A percentile compares a stretch with the other conserved stretches of the same genome.
These are phyloP conservation scores for Lonicera japonica DNA, from an alignment of 129 eudicot genomes.

Conservation along the genomic window DNA sequence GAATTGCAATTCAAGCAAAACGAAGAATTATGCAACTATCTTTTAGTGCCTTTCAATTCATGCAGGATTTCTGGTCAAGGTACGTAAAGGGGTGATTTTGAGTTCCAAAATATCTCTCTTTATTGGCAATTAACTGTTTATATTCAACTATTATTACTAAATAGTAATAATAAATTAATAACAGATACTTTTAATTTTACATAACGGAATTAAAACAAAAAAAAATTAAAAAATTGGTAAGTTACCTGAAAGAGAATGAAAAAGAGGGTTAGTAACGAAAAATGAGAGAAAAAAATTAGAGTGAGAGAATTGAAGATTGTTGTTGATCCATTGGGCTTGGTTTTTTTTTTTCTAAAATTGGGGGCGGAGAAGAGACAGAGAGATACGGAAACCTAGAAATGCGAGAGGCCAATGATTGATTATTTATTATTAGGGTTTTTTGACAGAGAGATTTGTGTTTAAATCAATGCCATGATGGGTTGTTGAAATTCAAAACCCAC, in stretches of 20 bases:
- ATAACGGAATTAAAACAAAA: not conserved
- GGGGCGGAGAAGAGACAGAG: constrained; percentile 9
- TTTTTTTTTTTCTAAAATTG: not conserved
- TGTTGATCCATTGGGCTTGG: not conserved
- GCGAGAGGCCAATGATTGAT: constrained; percentile 8
- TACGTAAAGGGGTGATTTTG: constrained; percentile 53
- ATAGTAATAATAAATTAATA: no score
- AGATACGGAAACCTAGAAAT: constrained; percentile 16
- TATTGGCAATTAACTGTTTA: not conserved
- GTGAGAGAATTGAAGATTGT: not conserved
- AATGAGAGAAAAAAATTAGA: not conserved
- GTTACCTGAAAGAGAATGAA: not conserved
- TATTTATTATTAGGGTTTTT: not conserved
- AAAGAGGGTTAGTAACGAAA: not conserved
- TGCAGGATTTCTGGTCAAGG: constrained; percentile 60
- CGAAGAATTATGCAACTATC: not conserved
- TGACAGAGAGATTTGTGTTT: not conserved
- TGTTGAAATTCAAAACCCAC: no score
- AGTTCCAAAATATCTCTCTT: constrained; percentile 30
- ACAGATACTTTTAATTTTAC: not conserved
- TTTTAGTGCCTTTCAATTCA: constrained; percentile 17
- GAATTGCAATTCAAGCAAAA: constrained; percentile 8
- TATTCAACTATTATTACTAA: no score
- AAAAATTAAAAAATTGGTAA: not conserved
- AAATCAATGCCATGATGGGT: no score